Percentiles rank a stretch among this genome's conserved stretches.
Conservation (phyloP, 129 eudicot species). For the Flaveria ramosissima region DNA sequence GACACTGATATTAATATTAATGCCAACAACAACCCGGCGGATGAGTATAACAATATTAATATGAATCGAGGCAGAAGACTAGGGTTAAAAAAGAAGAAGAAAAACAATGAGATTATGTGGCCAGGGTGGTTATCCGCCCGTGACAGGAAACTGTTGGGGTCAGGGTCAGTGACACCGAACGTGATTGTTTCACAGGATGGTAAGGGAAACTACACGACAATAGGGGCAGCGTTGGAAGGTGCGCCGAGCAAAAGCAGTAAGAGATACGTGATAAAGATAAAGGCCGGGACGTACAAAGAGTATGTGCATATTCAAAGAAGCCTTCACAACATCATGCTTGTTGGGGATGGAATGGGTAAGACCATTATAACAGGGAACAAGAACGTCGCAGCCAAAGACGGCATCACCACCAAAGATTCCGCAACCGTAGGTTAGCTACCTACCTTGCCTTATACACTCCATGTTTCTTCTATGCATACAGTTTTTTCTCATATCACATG, state of each 20-base stretch:
- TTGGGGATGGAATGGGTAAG: constrained; percentile 53
- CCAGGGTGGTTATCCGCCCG: constrained; percentile 45
- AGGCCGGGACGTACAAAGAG: constrained; percentile 51
- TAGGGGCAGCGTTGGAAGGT: constrained; percentile 50
- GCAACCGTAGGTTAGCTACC: constrained; percentile 53
- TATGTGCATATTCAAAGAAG: constrained; percentile 43
- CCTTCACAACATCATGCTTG: constrained; percentile 48
- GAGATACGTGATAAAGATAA: constrained; percentile 47
- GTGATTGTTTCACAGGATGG: constrained; percentile 54
- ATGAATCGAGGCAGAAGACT: too few species aligned
- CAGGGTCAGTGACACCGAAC: constrained; percentile 24
- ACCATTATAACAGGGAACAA: constrained; percentile 54
- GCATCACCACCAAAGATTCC: constrained; percentile 47
- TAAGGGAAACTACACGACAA: constrained; percentile 45
- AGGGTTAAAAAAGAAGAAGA: too few species aligned
- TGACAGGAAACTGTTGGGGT: constrained; percentile 47
- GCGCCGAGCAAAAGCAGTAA: constrained; percentile 45
- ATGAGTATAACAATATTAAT: too few species aligned
- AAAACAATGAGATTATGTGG: constrained; percentile 12
- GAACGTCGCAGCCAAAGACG: constrained; percentile 33
- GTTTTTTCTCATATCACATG: too few species aligned
- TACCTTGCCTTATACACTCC: not conserved
- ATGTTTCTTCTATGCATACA: not conserved
- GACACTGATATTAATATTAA: not conserved
- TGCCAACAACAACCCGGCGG: too few species aligned